These are phyloP conservation scores for Pichia eremophila DNA, from an alignment of 805 yeast genomes.

Conservation along the genomic window DNA sequence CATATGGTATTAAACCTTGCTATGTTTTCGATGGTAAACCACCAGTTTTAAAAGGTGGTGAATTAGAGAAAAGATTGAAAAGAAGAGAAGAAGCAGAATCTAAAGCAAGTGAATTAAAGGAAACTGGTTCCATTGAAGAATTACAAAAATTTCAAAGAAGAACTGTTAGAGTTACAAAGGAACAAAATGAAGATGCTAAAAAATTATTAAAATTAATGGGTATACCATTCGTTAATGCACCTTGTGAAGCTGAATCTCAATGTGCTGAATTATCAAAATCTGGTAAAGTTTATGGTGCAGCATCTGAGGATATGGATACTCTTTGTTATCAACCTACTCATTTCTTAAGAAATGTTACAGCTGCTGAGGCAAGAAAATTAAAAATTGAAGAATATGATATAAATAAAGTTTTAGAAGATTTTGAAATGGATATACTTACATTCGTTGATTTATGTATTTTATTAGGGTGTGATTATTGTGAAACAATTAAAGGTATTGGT, in stretches of 20 bases:
- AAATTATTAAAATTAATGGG: conserved; percentile 81
- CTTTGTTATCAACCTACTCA: conserved; percentile 82
- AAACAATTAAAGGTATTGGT: conserved; percentile 90
- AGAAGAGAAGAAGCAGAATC: conserved; percentile 78
- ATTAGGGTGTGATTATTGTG: conserved; percentile 96
- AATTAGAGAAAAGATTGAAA: conserved; percentile 74
- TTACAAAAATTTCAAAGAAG: conserved; percentile 71
- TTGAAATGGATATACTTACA: conserved; percentile 61
- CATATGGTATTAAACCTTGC: conserved; percentile 90
- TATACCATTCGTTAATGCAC: conserved; percentile 86
- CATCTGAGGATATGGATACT: conserved; percentile 98
- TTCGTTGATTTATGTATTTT: conserved; percentile 89
- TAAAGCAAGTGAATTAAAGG: conserved; percentile 64
- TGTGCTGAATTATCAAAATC: conserved; percentile 86
- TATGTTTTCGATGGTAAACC: conserved; percentile 98
- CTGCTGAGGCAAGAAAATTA: conserved; percentile 86
- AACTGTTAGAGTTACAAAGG: conserved; percentile 77
- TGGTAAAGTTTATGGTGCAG: conserved; percentile 94
- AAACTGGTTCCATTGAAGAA: conserved; percentile 72
- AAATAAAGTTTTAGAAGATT: conserved; percentile 58
- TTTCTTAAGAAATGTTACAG: conserved; percentile 81
- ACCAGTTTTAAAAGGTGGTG: conserved; percentile 88
- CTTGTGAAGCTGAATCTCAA: conserved; percentile 98
- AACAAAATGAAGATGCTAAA: conserved; percentile 93
- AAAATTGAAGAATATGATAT: conserved; percentile 82